Evolutionary conservation across 306 rosid species (phyloP).

Genomic region (Glycine soja): DNA sequence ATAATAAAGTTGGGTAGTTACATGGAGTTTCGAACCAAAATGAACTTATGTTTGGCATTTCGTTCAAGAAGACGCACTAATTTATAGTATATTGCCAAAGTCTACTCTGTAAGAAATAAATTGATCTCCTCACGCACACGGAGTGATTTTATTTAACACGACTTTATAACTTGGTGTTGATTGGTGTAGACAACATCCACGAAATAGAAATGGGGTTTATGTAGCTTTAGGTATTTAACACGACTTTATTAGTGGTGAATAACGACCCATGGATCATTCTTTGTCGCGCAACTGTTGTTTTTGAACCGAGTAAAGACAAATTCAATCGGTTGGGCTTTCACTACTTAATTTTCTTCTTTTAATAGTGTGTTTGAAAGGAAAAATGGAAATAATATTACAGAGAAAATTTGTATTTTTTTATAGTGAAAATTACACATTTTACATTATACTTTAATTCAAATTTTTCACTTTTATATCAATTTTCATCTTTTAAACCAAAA

Average conservation of each 20-base stretch:
- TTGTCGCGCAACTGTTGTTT: not conserved
- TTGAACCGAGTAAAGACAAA: not conserved
- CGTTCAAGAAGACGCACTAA: not conserved
- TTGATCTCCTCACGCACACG: not conserved
- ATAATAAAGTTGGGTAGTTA: not conserved
- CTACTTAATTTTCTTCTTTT: not conserved
- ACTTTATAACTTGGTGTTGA: not conserved
- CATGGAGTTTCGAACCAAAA: constrained; percentile 13
- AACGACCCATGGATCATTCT: not conserved
- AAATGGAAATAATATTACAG: too few relatives aligned
- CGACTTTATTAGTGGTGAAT: too few relatives aligned
- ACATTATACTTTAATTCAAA: too few relatives aligned
- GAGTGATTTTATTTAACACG: not conserved
- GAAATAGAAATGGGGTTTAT: too few relatives aligned
- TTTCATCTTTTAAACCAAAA: too few relatives aligned
- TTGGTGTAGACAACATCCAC: too few relatives aligned
- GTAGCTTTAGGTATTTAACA: too few relatives aligned
- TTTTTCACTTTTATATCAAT: too few relatives aligned
- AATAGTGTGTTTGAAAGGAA: too few relatives aligned
- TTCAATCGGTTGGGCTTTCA: not conserved
- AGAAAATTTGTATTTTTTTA: too few relatives aligned
- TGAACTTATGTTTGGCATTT: not conserved
- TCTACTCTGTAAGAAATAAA: not conserved
- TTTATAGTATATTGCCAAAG: not conserved
- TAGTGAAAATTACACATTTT: too few relatives aligned